Base-by-base conservation (phyloP, 768 basidiomycete genomes). In the Arthromyces matolae region DNA sequence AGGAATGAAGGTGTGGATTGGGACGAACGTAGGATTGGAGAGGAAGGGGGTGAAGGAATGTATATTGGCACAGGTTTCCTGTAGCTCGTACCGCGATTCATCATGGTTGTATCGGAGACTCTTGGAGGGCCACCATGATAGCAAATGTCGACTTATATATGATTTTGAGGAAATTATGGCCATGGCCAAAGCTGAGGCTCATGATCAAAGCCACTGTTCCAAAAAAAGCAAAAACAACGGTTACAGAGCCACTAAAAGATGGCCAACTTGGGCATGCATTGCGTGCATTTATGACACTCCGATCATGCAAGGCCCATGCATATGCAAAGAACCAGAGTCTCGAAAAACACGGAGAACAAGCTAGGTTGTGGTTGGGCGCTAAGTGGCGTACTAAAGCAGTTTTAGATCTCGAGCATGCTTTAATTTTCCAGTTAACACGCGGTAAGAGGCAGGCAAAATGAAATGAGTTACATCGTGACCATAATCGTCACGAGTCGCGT, bases 41-140 rank as follows among this genome's bases (percentile, higher is more conserved):
- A 73, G 1, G 75, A 65, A 39, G 81, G 78, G 5, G 84, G 80
- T 10, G 84, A 83, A 27, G 84, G 84, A 35, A 84, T 71, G 64
- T 79, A 86, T 43, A 66, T 65, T 3, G 86, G 86, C 32, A 78
- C 84, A 25, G 86, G 86, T 61, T 88, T 88, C 44, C 85, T 73
- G 62, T 84, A 81, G 62, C 79, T 83, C 77, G 78, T 79, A 57
- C 64, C 64, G 37, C 68, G 69, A 45, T 61, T 65, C 68, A 73
- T 66, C 33, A 16, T 22, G 38, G 40, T 32, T 14, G 39, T 14
- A 16, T 35, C 37, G 19, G 44, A 7, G 16, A n/a, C 16, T 32
- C 36, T 14, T 42, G 18, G 19, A 37, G 43, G 35, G 24, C 32
- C 18, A 35, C 24, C 37, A 14, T 24, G 16, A 31, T 12, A 19